Evolutionary conservation across 2,329 filamentous ascomycete genomes (phyloP).

Genomic region (Aureobasidium subglaciale): DNA sequence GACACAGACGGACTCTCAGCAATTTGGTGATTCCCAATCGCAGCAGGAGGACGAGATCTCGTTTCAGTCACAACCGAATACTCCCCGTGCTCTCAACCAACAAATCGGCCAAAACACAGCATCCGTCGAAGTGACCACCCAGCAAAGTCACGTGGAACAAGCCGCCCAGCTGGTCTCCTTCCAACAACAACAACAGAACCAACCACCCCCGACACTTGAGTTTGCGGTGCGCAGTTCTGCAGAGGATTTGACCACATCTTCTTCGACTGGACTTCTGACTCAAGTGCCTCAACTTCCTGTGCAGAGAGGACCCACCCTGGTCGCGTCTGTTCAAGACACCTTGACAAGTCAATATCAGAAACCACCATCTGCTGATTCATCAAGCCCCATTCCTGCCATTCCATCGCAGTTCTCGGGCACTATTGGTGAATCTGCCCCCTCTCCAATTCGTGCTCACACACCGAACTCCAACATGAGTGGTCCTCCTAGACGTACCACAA

Average conservation of each 20-base stretch:
- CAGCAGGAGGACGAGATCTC: background rate
- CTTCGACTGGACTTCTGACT: background rate
- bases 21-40: background rate
- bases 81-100: background rate
- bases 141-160: conserved; percentile 8
- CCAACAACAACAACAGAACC: conserved; percentile 8
- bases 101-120: background rate
- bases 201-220: background rate
- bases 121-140: background rate
- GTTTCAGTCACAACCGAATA: background rate
- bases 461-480: background rate
- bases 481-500: background rate
- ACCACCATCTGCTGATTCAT: background rate
- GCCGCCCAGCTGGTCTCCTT: conserved; percentile 11
- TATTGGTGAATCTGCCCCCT: conserved; percentile 25
- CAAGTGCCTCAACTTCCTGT: background rate
- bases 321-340: background rate
- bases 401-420: conserved; percentile 20
- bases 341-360: background rate
- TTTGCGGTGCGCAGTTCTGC: background rate
- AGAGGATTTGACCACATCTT: background rate
- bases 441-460: background rate
- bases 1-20: conserved; percentile 1
- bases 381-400: conserved; percentile 22
- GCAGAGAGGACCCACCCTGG: background rate